Evolutionary conservation across 2,329 filamentous ascomycete species (phyloP), one percentile per base, ranked within the genome.

Genomic region (Parastagonospora avenae): DNA sequence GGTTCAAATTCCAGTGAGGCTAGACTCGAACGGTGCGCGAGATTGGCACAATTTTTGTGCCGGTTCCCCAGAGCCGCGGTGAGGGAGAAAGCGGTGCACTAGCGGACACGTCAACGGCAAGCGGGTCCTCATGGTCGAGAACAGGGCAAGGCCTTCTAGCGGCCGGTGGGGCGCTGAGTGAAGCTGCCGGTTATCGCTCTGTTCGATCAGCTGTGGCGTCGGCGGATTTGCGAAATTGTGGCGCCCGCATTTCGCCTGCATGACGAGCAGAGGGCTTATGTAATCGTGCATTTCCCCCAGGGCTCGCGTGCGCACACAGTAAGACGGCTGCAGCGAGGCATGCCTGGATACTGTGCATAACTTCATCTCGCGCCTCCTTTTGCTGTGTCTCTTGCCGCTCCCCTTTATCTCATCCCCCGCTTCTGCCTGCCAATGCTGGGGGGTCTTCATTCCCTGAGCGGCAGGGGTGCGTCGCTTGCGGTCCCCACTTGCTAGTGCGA

Each of bases 91-190:
- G 56, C 58, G 62, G 62, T 60, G 60, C 62, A 55, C 62, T 65
- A 65, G 59, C 60, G 58, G 60, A 44, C 60, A 65, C 63, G 62
- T 65, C 62, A 59, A 59, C 60, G 57, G 59, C 53, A 56, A 54
- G 56, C 56, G 60, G 58, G 62, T 53, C 57, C 50, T 48, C 54
- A 58, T 61, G 42, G 47, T 52, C 53, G 54, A 49, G 54, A 52
- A 47, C 48, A 31, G 41, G 47, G 52, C 53, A 55, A 50, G 55
- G 54, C 52, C 54, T 38, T 33, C 42, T 59, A 61, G 59, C 55
- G 57, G 56, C 48, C 36, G 52, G 52, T 49, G 54, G 53, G 56
- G 32, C 28, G 12, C 40, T 15, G 19, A 44, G 56, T 56, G 52
- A 58, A 57, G 54, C 46, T 50, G 56, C 50, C 48, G 38, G 44